Evolutionary conservation across 2,329 filamentous ascomycete species (phyloP).

Genomic region (Aspergillus arachidicola): DNA sequence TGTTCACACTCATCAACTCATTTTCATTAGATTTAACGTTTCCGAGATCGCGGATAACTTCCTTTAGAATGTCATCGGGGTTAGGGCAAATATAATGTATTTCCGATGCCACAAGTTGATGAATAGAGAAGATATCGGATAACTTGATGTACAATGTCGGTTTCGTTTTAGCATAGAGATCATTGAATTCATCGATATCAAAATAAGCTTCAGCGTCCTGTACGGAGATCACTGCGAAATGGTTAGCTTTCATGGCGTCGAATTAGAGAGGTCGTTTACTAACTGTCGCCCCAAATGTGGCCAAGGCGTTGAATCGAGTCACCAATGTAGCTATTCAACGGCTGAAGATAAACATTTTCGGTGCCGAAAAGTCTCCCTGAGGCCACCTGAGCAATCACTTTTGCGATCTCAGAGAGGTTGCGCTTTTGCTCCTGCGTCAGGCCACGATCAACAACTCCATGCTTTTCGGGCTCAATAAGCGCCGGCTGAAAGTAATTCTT

Average conservation of each 20-base stretch:
- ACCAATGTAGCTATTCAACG: constrained; percentile 85
- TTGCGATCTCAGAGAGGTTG: constrained; percentile 86
- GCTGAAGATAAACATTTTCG: constrained; percentile 94
- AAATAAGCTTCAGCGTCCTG: constrained; percentile 88
- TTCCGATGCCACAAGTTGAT: constrained; percentile 81
- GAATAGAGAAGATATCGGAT: constrained; percentile 94
- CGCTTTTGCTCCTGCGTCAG: constrained; percentile 90
- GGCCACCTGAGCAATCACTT: constrained; percentile 86
- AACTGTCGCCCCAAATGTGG: constrained; percentile 69
- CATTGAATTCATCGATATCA: constrained; percentile 98
- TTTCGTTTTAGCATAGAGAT: constrained; percentile 93
- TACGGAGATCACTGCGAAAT: constrained; percentile 69
- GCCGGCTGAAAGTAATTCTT: constrained; percentile 90
- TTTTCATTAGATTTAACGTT: constrained; percentile 96
- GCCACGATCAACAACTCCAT: constrained; percentile 86
- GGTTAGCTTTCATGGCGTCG: constrained; percentile 34
- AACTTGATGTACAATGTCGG: constrained; percentile 99
- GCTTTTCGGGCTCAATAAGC: constrained; percentile 84
- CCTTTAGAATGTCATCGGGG: constrained; percentile 84
- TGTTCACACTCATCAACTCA: constrained; percentile 83
- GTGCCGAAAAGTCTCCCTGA: constrained; percentile 88
- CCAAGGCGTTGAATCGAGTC: constrained; percentile 81
- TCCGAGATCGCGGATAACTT: constrained; percentile 90
- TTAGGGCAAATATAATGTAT: constrained; percentile 74
- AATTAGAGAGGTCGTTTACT: constrained; percentile 29